Evolutionary conservation across 495 filamentous ascomycete genomes (phyloP).

Genomic region (Aspergillus coremiiformis): DNA sequence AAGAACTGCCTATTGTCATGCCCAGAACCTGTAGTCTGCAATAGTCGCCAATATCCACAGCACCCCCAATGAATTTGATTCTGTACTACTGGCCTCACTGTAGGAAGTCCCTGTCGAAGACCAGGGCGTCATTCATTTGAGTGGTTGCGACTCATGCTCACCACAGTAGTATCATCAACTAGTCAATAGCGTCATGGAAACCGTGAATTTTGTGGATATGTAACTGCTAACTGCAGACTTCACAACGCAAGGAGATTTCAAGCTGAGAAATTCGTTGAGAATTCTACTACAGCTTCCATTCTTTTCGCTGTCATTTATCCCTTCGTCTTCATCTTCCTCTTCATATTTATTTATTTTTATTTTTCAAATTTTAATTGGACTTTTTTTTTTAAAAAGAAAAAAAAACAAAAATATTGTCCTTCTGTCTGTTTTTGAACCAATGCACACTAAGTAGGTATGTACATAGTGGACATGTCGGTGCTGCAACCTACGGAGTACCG

Average conservation of each 20-base stretch:
- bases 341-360: not conserved
- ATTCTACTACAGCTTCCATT: slow-evolving; percentile 9
- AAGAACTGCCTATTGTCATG: slow-evolving; percentile 11
- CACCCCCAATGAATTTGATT: not conserved
- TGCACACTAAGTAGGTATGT: no score
- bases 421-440: no score
- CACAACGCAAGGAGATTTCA: slow-evolving; percentile 3
- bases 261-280: slow-evolving; percentile 3
- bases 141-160: not conserved
- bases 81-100: not conserved
- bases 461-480: not conserved
- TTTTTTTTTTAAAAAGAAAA: no score
- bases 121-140: not conserved
- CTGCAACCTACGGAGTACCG: not conserved
- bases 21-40: slow-evolving; percentile 7
- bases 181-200: slow-evolving; percentile 16
- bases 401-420: no score
- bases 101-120: not conserved
- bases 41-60: not conserved
- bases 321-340: not conserved
- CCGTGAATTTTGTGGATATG: no score
- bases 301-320: not conserved
- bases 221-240: no score
- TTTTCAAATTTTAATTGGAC: not conserved
- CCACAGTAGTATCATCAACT: not conserved